These are phyloP conservation scores for Rubia yunnanensis DNA, from an alignment of 257 asterid genomes.

Conservation along the genomic window DNA sequence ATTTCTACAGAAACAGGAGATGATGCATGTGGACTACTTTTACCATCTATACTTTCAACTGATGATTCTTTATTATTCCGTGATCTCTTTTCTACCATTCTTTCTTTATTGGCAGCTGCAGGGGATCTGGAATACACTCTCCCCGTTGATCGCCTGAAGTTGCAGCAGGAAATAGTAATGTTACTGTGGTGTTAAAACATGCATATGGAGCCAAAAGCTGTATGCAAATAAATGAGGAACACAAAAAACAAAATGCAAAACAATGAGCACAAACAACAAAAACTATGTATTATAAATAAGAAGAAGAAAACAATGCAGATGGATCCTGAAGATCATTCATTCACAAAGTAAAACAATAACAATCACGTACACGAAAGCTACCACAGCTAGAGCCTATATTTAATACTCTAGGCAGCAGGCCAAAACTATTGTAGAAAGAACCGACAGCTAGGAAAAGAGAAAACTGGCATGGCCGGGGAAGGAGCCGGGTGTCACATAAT, in stretches of 20 bases:
- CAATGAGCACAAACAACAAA: neutral
- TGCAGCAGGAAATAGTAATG: neutral
- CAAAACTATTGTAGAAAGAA: too few species aligned
- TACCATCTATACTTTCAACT: slow-evolving; percentile 34
- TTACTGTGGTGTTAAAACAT: neutral
- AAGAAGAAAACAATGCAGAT: neutral
- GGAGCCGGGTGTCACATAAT: neutral
- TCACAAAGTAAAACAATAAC: neutral
- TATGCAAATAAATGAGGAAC: neutral
- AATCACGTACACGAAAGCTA: too few species aligned
- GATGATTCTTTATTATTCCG: slow-evolving; percentile 37
- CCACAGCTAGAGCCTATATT: too few species aligned
- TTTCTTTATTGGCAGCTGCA: slow-evolving; percentile 22
- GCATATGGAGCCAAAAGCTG: neutral
- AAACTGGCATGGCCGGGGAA: neutral
- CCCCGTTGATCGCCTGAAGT: slow-evolving; percentile 43
- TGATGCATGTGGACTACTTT: slow-evolving; percentile 36
- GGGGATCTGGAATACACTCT: slow-evolving; percentile 39
- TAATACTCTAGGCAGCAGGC: too few species aligned
- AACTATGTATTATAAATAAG: neutral
- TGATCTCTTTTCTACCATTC: slow-evolving; percentile 26
- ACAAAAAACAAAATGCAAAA: neutral
- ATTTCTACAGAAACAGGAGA: slow-evolving; percentile 33
- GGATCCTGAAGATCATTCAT: neutral
- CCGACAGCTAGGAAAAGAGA: neutral